Percentiles rank a stretch among this genome's conserved stretches.
Conservation (phyloP, 306 rosid genomes). For the Glycine soja region DNA sequence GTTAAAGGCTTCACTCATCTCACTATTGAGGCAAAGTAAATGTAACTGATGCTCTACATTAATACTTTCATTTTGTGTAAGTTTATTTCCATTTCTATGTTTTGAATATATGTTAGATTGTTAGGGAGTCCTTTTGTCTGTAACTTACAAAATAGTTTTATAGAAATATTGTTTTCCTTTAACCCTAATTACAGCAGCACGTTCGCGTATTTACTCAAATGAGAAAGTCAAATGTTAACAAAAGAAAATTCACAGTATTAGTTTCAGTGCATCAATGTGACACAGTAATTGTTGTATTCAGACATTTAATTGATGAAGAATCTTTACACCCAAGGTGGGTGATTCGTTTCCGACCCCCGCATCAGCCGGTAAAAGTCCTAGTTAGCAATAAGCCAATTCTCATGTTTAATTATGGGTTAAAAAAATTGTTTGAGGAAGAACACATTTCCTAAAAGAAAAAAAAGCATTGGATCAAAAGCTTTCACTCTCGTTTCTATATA, state of each 20-base stretch:
- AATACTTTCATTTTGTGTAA: neutral
- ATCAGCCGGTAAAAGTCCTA: neutral
- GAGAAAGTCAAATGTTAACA: neutral
- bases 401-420: neutral
- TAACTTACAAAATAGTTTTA: neutral
- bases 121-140: neutral
- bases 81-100: neutral
- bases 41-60: neutral
- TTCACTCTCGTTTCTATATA: neutral
- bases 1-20: too few species aligned
- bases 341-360: too few species aligned
- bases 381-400: neutral
- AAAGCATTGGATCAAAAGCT: neutral
- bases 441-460: neutral
- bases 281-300: neutral
- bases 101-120: neutral
- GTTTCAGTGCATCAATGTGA: neutral
- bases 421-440: neutral
- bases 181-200: neutral
- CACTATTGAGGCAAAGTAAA: too few species aligned
- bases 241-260: neutral
- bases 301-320: neutral
- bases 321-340: neutral
- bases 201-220: neutral
- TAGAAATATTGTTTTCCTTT: neutral